Conservation (phyloP, 495 filamentous ascomycete species). For the Hypoxylon perforatum region DNA sequence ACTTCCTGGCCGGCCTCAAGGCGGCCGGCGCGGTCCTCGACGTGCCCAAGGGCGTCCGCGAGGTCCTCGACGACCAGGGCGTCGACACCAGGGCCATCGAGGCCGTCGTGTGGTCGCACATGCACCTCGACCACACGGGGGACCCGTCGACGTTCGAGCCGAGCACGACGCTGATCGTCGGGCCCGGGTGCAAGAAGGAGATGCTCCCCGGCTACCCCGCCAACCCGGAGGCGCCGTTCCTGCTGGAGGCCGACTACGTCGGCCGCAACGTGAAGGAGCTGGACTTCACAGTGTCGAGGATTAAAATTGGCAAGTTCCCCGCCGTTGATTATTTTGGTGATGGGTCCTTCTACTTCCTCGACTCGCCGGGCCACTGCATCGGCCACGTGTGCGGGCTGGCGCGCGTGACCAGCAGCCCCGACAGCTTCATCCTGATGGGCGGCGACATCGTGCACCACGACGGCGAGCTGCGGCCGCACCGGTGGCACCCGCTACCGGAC, state of each 20-base stretch:
- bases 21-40: slow-evolving; percentile 37
- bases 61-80: slow-evolving; percentile 60
- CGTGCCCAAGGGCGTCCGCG: slow-evolving; percentile 60
- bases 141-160: slow-evolving; percentile 63
- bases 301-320: slow-evolving; percentile 59
- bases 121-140: slow-evolving; percentile 72
- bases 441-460: slow-evolving; percentile 66
- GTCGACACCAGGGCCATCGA: slow-evolving; percentile 60
- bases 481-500: slow-evolving; percentile 60
- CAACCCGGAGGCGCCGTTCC: slow-evolving; percentile 50
- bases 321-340: slow-evolving; percentile 72
- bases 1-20: slow-evolving; percentile 41
- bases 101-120: slow-evolving; percentile 69
- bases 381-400: slow-evolving; percentile 69
- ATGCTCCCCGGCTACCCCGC: slow-evolving; percentile 64
- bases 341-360: slow-evolving; percentile 68
- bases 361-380: slow-evolving; percentile 65
- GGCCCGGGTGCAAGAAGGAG: slow-evolving; percentile 63
- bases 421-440: slow-evolving; percentile 66
- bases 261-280: slow-evolving; percentile 57
- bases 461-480: slow-evolving; percentile 64
- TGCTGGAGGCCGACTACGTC: slow-evolving; percentile 59
- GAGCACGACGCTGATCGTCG: slow-evolving; percentile 64
- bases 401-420: slow-evolving; percentile 55
- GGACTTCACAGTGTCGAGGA: slow-evolving; percentile 46